Percentiles rank a stretch among this genome's conserved stretches.
phyloP scores from a whole-genome alignment of 106 monocot genomes.

The Dendrobium nobile region DNA sequence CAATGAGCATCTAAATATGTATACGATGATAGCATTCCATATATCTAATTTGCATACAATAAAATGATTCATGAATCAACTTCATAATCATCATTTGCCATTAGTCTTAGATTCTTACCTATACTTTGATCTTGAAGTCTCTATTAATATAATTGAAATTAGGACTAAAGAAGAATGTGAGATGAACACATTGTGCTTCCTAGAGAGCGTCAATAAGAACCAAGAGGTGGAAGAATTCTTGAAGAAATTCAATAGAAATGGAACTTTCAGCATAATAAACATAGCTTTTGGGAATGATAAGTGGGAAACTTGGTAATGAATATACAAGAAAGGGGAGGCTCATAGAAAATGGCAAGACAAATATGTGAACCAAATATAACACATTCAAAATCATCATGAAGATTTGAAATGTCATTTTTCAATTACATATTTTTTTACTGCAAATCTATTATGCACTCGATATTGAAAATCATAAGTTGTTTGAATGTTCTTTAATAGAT shows the following conservation, averaged over 20 bases:
- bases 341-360: too few species aligned
- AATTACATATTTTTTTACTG: too few species aligned
- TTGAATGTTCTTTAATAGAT: not conserved
- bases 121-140: not conserved
- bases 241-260: not conserved
- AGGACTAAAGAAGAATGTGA: not conserved
- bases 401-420: too few species aligned
- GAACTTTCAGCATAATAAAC: not conserved
- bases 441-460: too few species aligned
- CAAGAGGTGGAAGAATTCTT: not conserved
- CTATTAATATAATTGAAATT: not conserved
- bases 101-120: not conserved
- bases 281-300: not conserved
- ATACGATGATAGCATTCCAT: too few species aligned
- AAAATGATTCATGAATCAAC: not conserved
- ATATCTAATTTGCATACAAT: not conserved
- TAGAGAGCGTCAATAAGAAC: not conserved
- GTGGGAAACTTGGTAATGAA: too few species aligned
- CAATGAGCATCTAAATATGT: not conserved
- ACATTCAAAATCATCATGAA: too few species aligned
- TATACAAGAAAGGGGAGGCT: too few species aligned
- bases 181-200: not conserved
- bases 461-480: not conserved
- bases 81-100: not conserved
- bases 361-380: too few species aligned